Base-by-base conservation (phyloP, 306 rosid genomes). In the Luffa acutangula region DNA sequence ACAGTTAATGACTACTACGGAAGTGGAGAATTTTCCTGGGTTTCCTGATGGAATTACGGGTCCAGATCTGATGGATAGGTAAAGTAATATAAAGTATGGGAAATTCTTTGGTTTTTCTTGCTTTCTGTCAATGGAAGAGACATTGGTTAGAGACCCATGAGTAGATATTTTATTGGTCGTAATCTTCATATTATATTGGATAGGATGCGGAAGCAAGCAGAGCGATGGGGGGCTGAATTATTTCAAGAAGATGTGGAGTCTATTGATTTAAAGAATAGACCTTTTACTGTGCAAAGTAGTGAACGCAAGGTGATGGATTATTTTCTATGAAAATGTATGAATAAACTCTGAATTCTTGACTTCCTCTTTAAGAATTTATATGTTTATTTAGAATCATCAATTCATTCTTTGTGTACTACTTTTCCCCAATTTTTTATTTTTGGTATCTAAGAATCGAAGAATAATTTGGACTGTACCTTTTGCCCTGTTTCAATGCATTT, bases 31-130 rank as follows among this genome's bases (percentile, higher is more conserved):
- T 75, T 94, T 92, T 80, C 98, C 98, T 12, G 98, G 98, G 52
- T 94, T 94, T 83, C 97, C 98, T 0, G 98, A 94, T 42, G 97
- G 98, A 63, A 88, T 94, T 71, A 92, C 84, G 57, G 98, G 98
- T 87, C 98, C 98, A 25, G 98, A 94, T 83, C 86, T 94, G 81
- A 94, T 94, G 98, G 98, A 94, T 82, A 90, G 91, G 98, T 94
- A 81, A 73, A 57, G 48, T 31, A 73, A 45, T 70, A 51, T 79
- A 21, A 76, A 54, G 48, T 25, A 66, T 72, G 58, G 53, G 78
- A 75, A 72, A 20, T 72, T 6, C 77, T 13, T 72, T 25, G 77
- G 58, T 59, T 65, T 13, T 63, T 18, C 7, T 63, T 78, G 72
- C 42, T 33, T 42, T 48, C 33, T 45, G 63, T 70, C 77, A 71